Percentiles rank a stretch among this genome's conserved stretches.
Conservation (phyloP, 305 asterid genomes). For the Euphrasia arctica region DNA sequence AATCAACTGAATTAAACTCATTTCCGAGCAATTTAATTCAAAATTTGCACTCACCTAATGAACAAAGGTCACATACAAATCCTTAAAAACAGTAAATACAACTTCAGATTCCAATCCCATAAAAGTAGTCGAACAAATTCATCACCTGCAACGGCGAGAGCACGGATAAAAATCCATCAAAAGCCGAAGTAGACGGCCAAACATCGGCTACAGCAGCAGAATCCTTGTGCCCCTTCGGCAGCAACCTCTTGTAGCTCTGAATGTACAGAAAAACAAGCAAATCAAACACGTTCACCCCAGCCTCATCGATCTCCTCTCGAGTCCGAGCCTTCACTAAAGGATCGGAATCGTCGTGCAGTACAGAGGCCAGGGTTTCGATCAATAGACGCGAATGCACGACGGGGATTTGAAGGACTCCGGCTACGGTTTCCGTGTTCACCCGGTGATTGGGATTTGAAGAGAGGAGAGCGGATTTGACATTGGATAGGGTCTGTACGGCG, state of each 20-base stretch:
- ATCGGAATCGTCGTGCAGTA: conserved; percentile 62
- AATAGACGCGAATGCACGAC: conserved; percentile 68
- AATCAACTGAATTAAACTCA: neutral
- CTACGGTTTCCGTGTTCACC: conserved; percentile 38
- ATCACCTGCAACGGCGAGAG: conserved; percentile 89
- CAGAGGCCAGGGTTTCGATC: conserved; percentile 72
- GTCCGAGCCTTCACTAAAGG: conserved; percentile 55
- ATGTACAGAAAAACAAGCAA: conserved; percentile 71
- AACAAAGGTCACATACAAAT: no score
- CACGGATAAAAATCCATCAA: conserved; percentile 85
- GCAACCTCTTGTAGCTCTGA: conserved; percentile 82
- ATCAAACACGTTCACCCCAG: conserved; percentile 72
- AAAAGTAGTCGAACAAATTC: neutral
- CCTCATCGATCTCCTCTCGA: conserved; percentile 44
- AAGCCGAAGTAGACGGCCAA: conserved; percentile 98
- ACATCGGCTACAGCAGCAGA: conserved; percentile 96
- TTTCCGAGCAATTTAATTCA: conserved; percentile 14
- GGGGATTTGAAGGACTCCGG: conserved; percentile 65
- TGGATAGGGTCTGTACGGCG: conserved; percentile 58
- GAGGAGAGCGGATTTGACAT: conserved; percentile 54
- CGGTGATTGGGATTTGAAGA: conserved; percentile 38
- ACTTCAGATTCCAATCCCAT: neutral
- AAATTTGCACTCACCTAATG: conserved; percentile 1
- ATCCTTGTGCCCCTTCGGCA: conserved; percentile 87
- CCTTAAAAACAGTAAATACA: no score